Evolutionary conservation across 2,329 filamentous ascomycete species (phyloP), one percentile per base, ranked within the genome.

Genomic region (Anthostomella pinea): DNA sequence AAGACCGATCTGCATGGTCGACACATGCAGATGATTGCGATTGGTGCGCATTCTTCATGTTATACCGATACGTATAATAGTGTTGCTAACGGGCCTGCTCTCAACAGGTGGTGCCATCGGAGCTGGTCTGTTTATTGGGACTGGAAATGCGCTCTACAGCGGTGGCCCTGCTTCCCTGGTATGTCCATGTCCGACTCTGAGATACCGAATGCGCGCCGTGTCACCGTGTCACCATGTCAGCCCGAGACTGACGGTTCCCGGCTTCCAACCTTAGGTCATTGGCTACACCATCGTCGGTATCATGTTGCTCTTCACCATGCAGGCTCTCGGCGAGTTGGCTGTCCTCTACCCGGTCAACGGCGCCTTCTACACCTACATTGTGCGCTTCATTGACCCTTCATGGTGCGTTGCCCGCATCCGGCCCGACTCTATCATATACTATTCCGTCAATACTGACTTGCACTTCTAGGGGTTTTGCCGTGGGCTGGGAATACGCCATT

Each of bases 111-210:
- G 66, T 52, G 62, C 67, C 10, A 69, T 70, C 30, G 66, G 67
- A 39, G 66, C 66, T 46, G 83, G 84, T 66, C 70, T 87, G 8
- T 87, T 87, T 58, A 80, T 88, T 40, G 77, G 81, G 30, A 82
- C 81, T 3, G 82, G 81, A 31, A 59, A 58, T 27, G 79, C 80
- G 22, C 63, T 85, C 34, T 64, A 70, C 16, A 66, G 59, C n/a
- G 82, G 80, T 53, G 83, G 82, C 17, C 83, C 81, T 11, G 66
- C 60, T 3, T 49, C 65, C 7, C 52, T 71, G 44, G 54, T 61
- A 53, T 20, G 65, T 60, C 5, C 22, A 21, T 18, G 9, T 20
- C 23, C 9, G 25, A 14, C 5, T 15, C 3, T 14, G 9, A n/a
- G n/a, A n/a, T n/a, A n/a, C n/a, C n/a, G n/a, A n/a, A 29, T 24